Conservation (phyloP, 257 asterid genomes). For the Euphrasia confusa region DNA sequence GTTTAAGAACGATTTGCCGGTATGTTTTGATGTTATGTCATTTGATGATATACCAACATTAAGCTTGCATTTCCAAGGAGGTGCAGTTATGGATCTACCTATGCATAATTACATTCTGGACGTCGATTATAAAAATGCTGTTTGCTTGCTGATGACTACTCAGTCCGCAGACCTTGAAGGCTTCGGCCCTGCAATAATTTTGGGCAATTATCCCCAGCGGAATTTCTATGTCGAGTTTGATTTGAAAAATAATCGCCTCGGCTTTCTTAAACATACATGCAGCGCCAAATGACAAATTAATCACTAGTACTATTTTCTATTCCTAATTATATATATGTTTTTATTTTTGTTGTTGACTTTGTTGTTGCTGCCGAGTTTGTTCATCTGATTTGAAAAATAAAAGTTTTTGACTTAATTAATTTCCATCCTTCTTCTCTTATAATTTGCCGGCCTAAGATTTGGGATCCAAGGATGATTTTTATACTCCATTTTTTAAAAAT, state of each 20-base stretch:
- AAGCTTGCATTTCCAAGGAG: slow-evolving; percentile 42
- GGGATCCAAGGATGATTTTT: no score
- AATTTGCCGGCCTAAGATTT: no score
- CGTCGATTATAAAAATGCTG: slow-evolving; percentile 25
- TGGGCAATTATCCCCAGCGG: slow-evolving; percentile 46
- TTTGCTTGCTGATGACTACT: slow-evolving; percentile 28
- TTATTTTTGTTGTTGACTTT: no score
- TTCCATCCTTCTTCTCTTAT: no score
- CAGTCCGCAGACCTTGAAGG: no score
- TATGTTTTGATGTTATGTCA: slow-evolving; percentile 35
- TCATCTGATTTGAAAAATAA: no score
- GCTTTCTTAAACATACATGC: slow-evolving; percentile 19
- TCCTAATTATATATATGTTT: no score
- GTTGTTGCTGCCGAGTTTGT: no score
- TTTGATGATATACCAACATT: slow-evolving; percentile 29
- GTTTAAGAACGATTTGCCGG: slow-evolving; percentile 31
- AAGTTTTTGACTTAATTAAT: no score
- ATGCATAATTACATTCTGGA: slow-evolving; percentile 28
- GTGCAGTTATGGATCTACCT: slow-evolving; percentile 44
- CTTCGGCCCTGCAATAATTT: slow-evolving; percentile 28
- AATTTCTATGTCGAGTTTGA: slow-evolving; percentile 41
- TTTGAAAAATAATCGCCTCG: slow-evolving; percentile 39
- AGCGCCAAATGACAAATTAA: no score
- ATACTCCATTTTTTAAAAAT: no score
- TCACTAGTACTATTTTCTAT: no score